phyloP scores from a whole-genome alignment of 1,284 basidiomycete genomes.

The Ganoderma sinense region DNA sequence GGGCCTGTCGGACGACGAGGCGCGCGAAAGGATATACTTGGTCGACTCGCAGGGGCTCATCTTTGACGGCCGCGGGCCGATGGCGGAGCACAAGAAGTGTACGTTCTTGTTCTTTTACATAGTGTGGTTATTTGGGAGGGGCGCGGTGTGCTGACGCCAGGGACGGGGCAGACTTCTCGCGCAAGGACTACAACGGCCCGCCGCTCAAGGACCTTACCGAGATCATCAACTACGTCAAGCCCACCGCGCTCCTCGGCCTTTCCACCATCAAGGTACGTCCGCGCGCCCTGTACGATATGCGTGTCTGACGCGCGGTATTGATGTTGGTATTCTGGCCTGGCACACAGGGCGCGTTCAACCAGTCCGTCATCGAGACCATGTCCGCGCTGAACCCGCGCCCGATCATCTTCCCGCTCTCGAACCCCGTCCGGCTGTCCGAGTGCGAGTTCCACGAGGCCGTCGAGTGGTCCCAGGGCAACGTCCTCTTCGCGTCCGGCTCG shows the following conservation, averaged over 20 bases:
- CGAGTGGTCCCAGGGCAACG: constrained; percentile 72
- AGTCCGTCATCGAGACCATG: constrained; percentile 83
- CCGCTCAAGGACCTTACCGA: constrained; percentile 81
- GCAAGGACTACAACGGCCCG: constrained; percentile 79
- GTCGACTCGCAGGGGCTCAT: constrained; percentile 91
- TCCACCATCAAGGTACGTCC: constrained; percentile 77
- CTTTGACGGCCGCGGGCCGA: constrained; percentile 70
- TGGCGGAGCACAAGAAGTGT: constrained; percentile 89
- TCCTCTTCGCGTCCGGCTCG: constrained; percentile 91
- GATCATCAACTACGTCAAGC: constrained; percentile 87
- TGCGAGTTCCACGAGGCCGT: constrained; percentile 90
- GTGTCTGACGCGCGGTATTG: constrained; percentile 23
- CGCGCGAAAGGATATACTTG: constrained; percentile 82
- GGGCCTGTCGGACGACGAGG: constrained; percentile 81
- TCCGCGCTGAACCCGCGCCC: constrained; percentile 86
- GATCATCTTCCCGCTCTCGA: constrained; percentile 97
- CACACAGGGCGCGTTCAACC: constrained; percentile 76
- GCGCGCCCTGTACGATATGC: not conserved
- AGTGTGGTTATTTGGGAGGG: not conserved
- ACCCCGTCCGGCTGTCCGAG: constrained; percentile 88
- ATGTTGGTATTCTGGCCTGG: too few species aligned
- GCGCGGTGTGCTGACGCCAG: not conserved
- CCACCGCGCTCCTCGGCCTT: constrained; percentile 91
- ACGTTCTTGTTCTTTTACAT: constrained; percentile 33
- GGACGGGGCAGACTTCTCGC: constrained; percentile 72